Conservation (phyloP, 148 eudicot species). For the Amaranthus hypochondriacus region DNA sequence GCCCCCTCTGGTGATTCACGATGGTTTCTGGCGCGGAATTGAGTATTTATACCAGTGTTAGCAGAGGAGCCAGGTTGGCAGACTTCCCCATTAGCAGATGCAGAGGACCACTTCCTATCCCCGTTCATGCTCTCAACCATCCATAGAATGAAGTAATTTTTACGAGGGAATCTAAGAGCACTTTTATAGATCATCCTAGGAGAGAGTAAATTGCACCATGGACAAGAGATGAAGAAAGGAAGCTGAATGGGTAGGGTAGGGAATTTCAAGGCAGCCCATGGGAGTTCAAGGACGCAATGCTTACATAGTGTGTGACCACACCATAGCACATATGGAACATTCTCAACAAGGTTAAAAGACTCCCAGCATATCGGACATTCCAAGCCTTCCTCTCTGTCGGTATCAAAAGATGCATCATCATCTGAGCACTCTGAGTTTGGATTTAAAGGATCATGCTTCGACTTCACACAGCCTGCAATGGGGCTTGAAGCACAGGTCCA, state of each 20-base stretch:
- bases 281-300: conserved; percentile 51
- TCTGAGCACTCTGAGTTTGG: conserved; percentile 47
- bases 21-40: conserved; percentile 18
- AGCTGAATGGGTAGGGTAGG: conserved; percentile 55
- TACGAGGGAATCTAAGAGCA: conserved; percentile 47
- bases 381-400: conserved; percentile 48
- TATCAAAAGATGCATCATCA: conserved; percentile 44
- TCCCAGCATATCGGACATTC: conserved; percentile 72
- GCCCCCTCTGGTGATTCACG: conserved; percentile 17
- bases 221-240: conserved; percentile 61
- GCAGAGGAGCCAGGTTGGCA: conserved; percentile 16
- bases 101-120: conserved; percentile 35
- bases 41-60: conserved; percentile 17
- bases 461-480: conserved; percentile 28
- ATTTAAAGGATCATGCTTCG: conserved; percentile 23
- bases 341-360: conserved; percentile 58
- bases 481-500: conserved; percentile 47
- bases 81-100: conserved; percentile 29
- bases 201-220: conserved; percentile 58
- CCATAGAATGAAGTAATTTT: conserved; percentile 62
- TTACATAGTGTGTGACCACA: conserved; percentile 67
- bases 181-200: conserved; percentile 45
- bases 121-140: conserved; percentile 74
- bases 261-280: conserved; percentile 53
- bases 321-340: conserved; percentile 64